phyloP scores from a whole-genome alignment of 495 filamentous ascomycete species.

The Hypoxylon fuscum region DNA sequence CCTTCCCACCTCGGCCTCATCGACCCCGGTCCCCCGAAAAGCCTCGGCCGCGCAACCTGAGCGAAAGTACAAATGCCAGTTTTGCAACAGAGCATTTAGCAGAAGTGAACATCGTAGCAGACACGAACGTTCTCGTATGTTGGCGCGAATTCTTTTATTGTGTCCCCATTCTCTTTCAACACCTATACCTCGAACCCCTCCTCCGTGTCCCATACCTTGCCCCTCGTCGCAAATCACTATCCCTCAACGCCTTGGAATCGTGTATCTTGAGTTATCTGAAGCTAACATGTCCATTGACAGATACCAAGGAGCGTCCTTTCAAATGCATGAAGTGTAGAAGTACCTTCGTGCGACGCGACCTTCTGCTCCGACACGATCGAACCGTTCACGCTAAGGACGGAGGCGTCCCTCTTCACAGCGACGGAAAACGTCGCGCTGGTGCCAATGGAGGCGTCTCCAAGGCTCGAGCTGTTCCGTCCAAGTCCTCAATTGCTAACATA shows the following conservation, averaged over 20 bases:
- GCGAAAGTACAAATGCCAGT: constrained; percentile 99
- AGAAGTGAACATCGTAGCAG: constrained; percentile 95
- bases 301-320: constrained; percentile 98
- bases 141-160: constrained; percentile 21
- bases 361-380: constrained; percentile 95
- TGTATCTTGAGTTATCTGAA: constrained; percentile 13
- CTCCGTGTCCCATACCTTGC: constrained; percentile 15
- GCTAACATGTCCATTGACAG: constrained; percentile 57
- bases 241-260: constrained; percentile 27
- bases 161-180: constrained; percentile 16
- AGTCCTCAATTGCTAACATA: constrained; percentile 79
- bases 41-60: constrained; percentile 72
- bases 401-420: constrained; percentile 91
- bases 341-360: constrained; percentile 96
- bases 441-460: constrained; percentile 67
- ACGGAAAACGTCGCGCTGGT: constrained; percentile 86
- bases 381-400: constrained; percentile 99
- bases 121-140: constrained; percentile 98
- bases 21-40: constrained; percentile 69
- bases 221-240: constrained; percentile 29
- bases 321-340: constrained; percentile 98
- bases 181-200: constrained; percentile 27
- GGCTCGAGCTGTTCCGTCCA: constrained; percentile 75
- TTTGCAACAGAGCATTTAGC: constrained; percentile 96
- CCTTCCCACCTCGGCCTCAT: constrained; percentile 63